Conservation (phyloP, 768 basidiomycete species). For the Glaciozyma antarctica region DNA sequence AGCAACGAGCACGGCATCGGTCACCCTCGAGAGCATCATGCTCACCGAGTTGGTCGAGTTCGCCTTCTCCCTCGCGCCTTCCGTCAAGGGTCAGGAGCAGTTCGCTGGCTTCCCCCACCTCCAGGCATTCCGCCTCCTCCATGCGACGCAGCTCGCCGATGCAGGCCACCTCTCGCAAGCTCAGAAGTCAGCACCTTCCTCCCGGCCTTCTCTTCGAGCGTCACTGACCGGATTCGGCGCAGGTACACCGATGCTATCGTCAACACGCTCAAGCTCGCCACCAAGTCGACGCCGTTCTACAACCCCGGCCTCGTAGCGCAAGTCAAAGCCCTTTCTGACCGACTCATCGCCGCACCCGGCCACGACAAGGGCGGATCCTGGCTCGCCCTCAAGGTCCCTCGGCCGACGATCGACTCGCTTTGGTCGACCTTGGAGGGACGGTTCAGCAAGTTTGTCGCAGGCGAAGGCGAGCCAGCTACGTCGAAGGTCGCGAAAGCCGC, state of each 20-base stretch:
- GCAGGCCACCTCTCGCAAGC: slow-evolving; percentile 68
- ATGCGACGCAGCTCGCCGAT: slow-evolving; percentile 68
- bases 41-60: slow-evolving; percentile 89
- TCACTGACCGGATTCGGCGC: not conserved
- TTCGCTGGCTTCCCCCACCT: slow-evolving; percentile 75
- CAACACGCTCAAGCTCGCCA: slow-evolving; percentile 47
- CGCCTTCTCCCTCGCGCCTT: slow-evolving; percentile 52
- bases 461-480: slow-evolving; percentile 55
- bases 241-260: slow-evolving; percentile 89
- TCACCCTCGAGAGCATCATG: slow-evolving; percentile 63
- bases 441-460: slow-evolving; percentile 89
- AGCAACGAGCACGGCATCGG: slow-evolving; percentile 36
- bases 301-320: slow-evolving; percentile 60
- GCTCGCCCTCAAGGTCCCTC: slow-evolving; percentile 75
- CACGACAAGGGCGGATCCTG: slow-evolving; percentile 71
- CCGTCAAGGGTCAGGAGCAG: slow-evolving; percentile 72
- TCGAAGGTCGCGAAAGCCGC: slow-evolving; percentile 26
- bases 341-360: slow-evolving; percentile 44
- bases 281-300: slow-evolving; percentile 52
- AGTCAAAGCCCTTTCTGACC: slow-evolving; percentile 66
- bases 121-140: slow-evolving; percentile 75
- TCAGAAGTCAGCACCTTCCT: slow-evolving; percentile 49
- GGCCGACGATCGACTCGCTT: slow-evolving; percentile 83
- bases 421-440: slow-evolving; percentile 86
- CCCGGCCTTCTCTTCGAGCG: slow-evolving; percentile 1